These are phyloP conservation scores for Jaltomata sinuosa DNA, from an alignment of 257 asterid genomes.

Conservation along the genomic window DNA sequence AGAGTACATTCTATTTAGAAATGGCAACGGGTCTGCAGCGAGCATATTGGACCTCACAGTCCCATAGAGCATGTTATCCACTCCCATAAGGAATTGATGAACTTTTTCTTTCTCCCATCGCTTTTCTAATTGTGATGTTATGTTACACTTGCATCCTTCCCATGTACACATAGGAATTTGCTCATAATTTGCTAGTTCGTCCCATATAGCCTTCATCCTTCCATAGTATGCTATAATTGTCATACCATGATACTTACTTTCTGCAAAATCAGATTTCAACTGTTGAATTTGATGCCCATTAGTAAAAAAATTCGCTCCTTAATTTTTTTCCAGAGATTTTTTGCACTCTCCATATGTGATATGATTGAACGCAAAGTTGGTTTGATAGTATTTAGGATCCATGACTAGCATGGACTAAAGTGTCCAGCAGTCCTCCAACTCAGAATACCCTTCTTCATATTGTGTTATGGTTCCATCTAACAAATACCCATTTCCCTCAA, in stretches of 20 bases:
- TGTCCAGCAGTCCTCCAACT: conserved; percentile 8
- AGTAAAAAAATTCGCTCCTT: not conserved
- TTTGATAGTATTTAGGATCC: conserved; percentile 11
- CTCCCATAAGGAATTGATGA: too few species aligned
- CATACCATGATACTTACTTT: too few species aligned
- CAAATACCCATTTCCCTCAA: conserved; percentile 5
- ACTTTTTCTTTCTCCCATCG: too few species aligned
- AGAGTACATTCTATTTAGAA: not conserved
- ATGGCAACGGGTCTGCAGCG: not conserved
- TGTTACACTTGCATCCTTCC: too few species aligned
- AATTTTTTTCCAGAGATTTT: conserved; percentile 3
- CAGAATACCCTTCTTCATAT: not conserved
- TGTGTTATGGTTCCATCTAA: not conserved
- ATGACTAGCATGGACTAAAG: conserved; percentile 3
- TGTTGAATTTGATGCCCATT: not conserved
- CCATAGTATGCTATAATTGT: too few species aligned
- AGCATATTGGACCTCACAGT: not conserved
- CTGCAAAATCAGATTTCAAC: too few species aligned
- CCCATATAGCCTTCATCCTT: too few species aligned
- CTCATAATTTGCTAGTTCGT: too few species aligned
- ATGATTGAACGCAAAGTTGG: not conserved
- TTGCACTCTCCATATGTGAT: not conserved
- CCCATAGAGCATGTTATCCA: not conserved
- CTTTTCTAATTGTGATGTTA: too few species aligned
- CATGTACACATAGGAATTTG: too few species aligned